Evolutionary conservation across 75 land plant genomes (phyloP).

Genomic region (Picea glauca): DNA sequence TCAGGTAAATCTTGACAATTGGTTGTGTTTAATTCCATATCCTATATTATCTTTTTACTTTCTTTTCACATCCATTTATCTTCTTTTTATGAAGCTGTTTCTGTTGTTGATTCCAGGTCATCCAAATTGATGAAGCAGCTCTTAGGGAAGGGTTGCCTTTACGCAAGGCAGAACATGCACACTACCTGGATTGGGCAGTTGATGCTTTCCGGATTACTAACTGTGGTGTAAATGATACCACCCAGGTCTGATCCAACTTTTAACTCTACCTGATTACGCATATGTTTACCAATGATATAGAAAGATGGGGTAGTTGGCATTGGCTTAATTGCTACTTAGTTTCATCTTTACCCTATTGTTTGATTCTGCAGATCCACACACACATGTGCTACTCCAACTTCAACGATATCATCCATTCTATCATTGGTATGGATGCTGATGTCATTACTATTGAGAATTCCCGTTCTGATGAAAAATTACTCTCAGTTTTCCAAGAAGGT

Average conservation of each 20-base stretch:
- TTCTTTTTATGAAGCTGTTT: not conserved
- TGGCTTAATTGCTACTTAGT: not conserved
- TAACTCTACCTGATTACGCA: not conserved
- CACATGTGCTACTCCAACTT: conserved; percentile 44
- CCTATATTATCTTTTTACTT: too few species aligned
- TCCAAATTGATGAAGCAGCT: conserved; percentile 47
- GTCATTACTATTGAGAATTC: conserved; percentile 63
- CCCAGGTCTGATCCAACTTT: conserved; percentile 19
- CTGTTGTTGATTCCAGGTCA: conserved; percentile 20
- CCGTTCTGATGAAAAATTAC: conserved; percentile 54
- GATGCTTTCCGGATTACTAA: conserved; percentile 41
- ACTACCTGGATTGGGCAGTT: conserved; percentile 37
- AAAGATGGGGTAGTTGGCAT: not conserved
- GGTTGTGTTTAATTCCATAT: not conserved
- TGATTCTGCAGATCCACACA: conserved; percentile 29
- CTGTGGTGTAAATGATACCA: conserved; percentile 40
- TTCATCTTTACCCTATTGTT: not conserved
- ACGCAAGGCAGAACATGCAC: conserved; percentile 31
- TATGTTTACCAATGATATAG: too few species aligned
- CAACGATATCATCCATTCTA: conserved; percentile 43
- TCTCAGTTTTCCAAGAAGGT: conserved; percentile 58
- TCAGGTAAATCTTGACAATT: conserved; percentile 5
- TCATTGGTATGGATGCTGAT: conserved; percentile 60
- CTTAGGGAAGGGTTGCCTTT: conserved; percentile 36
- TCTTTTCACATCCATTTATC: too few species aligned